Base-by-base conservation (phyloP, 1,284 basidiomycete genomes). In the Pseudozyma pruni region DNA sequence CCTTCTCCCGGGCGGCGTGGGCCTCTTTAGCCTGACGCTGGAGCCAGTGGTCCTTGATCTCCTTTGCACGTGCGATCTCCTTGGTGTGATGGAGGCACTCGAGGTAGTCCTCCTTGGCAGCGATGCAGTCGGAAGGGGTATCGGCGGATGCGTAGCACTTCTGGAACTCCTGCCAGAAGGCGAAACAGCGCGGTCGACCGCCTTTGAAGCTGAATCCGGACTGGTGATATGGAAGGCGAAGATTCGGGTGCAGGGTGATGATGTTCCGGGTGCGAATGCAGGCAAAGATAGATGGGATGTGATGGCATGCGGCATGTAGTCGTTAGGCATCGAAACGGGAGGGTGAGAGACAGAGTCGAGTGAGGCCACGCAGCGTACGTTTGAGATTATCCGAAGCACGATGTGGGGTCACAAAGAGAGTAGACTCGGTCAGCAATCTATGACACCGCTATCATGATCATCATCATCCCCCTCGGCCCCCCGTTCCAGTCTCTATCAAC, bases 41-140 rank as follows among this genome's bases (percentile, higher is more conserved):
- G 16, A 79, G 40, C 68, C 71, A 76, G 64, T 76, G 74, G 25
- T 78, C 74, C 34, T 75, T 73, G 67, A 79, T 63, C 44, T 72
- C 60, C 41, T 74, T 66, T 31, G 72, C 72, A 16, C 76, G 58
- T n/a, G 73, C 77, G 35, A 79, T 78, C 67, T 95, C 93, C 84
- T 95, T 92, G 39, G 88, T 90, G 81, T 91, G 89, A 83, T 96
- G 94, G 60, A 97, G 85, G 84, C 94, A 97, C 83, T 96, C 93
- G 57, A 96, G 83, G 85, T 97, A 97, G 83, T 96, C 94, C 69
- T 91, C 91, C 64, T 88, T 89, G 72, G 89, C 89, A 16, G 86
- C 84, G 16, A 86, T 83, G 83, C 94, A 97, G 78, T 92, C 86
- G 41, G 84, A 83, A 1, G 93, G 92, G 42, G 85, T 86, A 72